A percentile compares a stretch with the other conserved stretches of the same genome.
These are phyloP conservation scores for Zarea fungicola DNA, from an alignment of 2,329 filamentous ascomycete genomes.

Conservation along the genomic window DNA sequence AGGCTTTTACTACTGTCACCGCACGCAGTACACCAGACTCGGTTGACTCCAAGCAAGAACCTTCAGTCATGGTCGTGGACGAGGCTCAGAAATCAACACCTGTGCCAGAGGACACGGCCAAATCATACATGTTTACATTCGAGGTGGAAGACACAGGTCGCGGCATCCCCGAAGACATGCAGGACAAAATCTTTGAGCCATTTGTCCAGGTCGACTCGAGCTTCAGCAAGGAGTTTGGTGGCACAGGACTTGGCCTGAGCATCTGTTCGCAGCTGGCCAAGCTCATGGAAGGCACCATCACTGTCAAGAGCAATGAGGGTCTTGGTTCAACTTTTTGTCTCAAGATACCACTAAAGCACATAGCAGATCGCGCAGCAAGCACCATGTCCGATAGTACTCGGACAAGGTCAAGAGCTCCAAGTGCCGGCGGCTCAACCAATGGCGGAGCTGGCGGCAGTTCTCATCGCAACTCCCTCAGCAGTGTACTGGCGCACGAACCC, in stretches of 20 bases:
- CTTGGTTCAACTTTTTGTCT: constrained; percentile 78
- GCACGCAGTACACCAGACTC: neutral
- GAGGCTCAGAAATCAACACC: neutral
- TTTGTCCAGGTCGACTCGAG: constrained; percentile 92
- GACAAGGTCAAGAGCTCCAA: constrained; percentile 38
- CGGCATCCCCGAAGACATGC: constrained; percentile 73
- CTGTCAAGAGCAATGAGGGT: constrained; percentile 64
- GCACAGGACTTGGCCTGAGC: constrained; percentile 80
- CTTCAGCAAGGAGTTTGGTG: constrained; percentile 83
- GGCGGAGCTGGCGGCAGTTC: neutral
- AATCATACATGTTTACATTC: constrained; percentile 74
- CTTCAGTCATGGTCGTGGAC: neutral
- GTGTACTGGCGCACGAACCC: constrained; percentile 3
- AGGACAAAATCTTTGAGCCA: constrained; percentile 82
- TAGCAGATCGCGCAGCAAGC: constrained; percentile 55
- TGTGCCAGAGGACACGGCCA: constrained; percentile 43
- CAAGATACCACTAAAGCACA: constrained; percentile 73
- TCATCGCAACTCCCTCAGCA: constrained; percentile 7
- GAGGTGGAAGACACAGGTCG: constrained; percentile 85
- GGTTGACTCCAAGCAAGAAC: neutral
- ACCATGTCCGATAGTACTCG: constrained; percentile 22
- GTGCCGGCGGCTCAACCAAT: constrained; percentile 31
- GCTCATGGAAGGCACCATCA: constrained; percentile 76
- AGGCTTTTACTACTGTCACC: neutral
- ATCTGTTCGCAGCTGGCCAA: constrained; percentile 83